Evolutionary conservation across 371 early-diverging fungal species (phyloP), one percentile per base, ranked within the genome.

Genomic region (Haplosporangium sp.): DNA sequence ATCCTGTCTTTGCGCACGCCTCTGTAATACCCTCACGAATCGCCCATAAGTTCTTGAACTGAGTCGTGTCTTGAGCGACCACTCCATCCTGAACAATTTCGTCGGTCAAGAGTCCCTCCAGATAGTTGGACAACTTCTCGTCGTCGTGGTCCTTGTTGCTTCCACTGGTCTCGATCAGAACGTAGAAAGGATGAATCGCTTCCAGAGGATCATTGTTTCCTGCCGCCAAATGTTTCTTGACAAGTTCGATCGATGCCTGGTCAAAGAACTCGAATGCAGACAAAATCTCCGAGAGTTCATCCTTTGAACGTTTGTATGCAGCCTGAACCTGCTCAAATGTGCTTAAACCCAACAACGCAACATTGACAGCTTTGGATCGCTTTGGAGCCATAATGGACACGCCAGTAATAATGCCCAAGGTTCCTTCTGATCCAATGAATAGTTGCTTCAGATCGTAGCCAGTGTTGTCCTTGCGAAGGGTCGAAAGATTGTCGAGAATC

Each of bases 181-280:
- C 92, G 71, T 95, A 95, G 84, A 96, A 98, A 14, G 93, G 93
- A 68, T 89, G 87, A 5, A 74, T 45, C 42, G 85, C 85, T 36
- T 86, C 83, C 70, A 95, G 86, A 0, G 93, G 95, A 57, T 87
- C 85, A 41, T 89, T 87, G 46, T 83, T 68, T 13, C 86, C 84
- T 20, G 83, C 81, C 61, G 82, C 84, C 51, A 83, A 82, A 52
- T 96, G 93, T 59, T 84, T 81, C 59, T 90, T 82, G 59, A 95
- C 92, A 65, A 98, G 90, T 47, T 86, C 82, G 20, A 91, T 72
- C n/a, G 91, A 88, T 45, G 83, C 84, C 38, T 80, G 72, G 77
- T 99, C 99, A 91, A 94, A 97, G 73, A 97, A 98, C 82, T 99
- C 99, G 73, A 95, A 99, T 1, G 99, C 74, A 21, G 96, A 95